A percentile compares a stretch with the other conserved stretches of the same genome.
phyloP scores from a whole-genome alignment of 495 filamentous ascomycete species.

The Pseudomonodictys pantanalensis region DNA sequence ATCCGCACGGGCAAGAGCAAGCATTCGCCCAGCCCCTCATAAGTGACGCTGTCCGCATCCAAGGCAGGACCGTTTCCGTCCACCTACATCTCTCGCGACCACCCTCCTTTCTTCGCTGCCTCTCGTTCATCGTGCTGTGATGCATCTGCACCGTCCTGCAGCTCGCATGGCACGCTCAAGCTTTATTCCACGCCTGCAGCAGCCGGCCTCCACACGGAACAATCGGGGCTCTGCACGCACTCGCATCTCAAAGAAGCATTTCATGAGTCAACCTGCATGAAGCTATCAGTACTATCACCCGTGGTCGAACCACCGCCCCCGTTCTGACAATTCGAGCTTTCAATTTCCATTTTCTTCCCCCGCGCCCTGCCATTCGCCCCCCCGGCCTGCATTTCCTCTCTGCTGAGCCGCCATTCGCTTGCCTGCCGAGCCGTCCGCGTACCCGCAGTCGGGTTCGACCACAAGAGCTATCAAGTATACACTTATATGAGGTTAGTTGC shows the following conservation, averaged over 20 bases:
- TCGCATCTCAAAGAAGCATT: background rate
- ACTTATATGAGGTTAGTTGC: too few species aligned
- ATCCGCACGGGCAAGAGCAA: background rate
- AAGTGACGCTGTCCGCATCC: too few species aligned
- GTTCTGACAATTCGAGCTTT: slow-evolving; percentile 10
- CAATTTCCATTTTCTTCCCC: slow-evolving; percentile 3
- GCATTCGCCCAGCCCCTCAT: too few species aligned
- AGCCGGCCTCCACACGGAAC: background rate
- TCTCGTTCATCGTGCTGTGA: background rate
- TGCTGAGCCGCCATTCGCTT: background rate
- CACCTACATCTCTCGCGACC: background rate
- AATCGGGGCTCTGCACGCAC: background rate
- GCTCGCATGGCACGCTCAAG: slow-evolving; percentile 13
- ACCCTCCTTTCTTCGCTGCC: background rate
- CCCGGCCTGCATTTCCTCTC: background rate
- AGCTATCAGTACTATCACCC: background rate
- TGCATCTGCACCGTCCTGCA: slow-evolving; percentile 4
- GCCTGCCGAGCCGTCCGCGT: background rate
- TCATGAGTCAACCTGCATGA: background rate
- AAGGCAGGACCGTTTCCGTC: too few species aligned
- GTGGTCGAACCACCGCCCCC: slow-evolving; percentile 11
- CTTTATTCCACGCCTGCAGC: background rate
- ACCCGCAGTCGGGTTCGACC: background rate
- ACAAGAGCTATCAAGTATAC: too few species aligned
- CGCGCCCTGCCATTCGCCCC: slow-evolving; percentile 9